Evolutionary conservation across 2,329 filamentous ascomycete genomes (phyloP).

Genomic region (Davidsoniella australis): DNA sequence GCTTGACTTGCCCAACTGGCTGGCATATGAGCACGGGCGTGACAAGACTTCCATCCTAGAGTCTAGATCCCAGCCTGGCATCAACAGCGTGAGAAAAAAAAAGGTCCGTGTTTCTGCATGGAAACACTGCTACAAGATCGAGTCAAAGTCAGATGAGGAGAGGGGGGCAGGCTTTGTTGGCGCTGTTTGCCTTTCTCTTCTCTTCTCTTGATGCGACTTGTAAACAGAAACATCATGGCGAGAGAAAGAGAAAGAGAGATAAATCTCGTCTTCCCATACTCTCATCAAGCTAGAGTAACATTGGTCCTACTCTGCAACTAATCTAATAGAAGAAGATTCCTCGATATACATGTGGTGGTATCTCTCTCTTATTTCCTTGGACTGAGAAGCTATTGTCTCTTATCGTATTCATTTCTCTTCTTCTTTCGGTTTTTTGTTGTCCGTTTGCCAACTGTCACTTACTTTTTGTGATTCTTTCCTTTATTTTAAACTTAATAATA

Average conservation of each 20-base stretch:
- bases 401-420: neutral
- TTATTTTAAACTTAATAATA: neutral
- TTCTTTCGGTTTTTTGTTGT: neutral
- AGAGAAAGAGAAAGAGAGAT: neutral
- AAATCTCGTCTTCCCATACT: neutral
- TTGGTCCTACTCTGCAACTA: neutral
- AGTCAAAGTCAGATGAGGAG: too few species aligned
- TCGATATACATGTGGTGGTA: neutral
- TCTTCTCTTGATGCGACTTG: too few species aligned
- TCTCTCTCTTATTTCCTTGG: neutral
- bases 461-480: neutral
- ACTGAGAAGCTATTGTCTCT: neutral
- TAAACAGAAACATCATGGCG: neutral
- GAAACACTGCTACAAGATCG: too few species aligned
- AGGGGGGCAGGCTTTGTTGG: too few species aligned
- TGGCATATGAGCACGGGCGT: too few species aligned
- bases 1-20: too few species aligned
- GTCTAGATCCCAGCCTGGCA: too few species aligned
- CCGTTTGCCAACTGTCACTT: neutral
- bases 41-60: too few species aligned
- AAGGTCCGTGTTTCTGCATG: too few species aligned
- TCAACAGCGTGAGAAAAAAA: too few species aligned
- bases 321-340: neutral
- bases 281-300: neutral
- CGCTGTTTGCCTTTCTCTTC: too few species aligned